Evolutionary conservation across 495 filamentous ascomycete genomes (phyloP).

Genomic region (Talaromyces nanjingensis): DNA sequence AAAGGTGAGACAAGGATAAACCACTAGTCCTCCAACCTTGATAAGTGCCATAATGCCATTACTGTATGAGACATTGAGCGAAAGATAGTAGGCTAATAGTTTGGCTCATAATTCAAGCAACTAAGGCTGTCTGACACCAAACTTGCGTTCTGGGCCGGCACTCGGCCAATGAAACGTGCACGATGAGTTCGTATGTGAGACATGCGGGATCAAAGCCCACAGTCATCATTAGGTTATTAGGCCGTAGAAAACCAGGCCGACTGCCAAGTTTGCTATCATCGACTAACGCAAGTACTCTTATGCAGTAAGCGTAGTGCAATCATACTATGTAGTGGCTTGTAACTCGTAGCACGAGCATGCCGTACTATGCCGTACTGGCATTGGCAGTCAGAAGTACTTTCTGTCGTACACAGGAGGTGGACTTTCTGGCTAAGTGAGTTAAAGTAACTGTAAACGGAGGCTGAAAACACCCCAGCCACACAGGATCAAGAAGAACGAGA

Average conservation of each 20-base stretch:
- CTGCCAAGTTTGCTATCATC: background rate
- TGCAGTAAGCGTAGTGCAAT: background rate
- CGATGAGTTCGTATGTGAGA: background rate
- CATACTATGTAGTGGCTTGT: background rate
- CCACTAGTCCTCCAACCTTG: background rate
- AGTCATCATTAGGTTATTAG: background rate
- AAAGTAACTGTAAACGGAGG: background rate
- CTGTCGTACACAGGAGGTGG: background rate
- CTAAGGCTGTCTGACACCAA: background rate
- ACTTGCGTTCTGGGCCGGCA: background rate
- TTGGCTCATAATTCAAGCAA: background rate
- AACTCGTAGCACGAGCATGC: background rate
- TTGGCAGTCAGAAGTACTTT: background rate
- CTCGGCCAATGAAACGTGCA: background rate
- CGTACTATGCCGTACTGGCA: background rate
- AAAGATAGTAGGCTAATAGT: background rate
- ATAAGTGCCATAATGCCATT: background rate
- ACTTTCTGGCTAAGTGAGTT: background rate
- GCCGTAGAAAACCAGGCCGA: background rate
- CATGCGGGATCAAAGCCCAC: slow-evolving; percentile 2
- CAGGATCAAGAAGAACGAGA: background rate
- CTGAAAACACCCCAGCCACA: background rate
- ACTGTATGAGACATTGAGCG: too few species aligned
- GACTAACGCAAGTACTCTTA: background rate
- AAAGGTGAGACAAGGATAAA: background rate